These are phyloP conservation scores for Ilyonectria sp. DNA, from an alignment of 2,329 filamentous ascomycete genomes.

Conservation along the genomic window DNA sequence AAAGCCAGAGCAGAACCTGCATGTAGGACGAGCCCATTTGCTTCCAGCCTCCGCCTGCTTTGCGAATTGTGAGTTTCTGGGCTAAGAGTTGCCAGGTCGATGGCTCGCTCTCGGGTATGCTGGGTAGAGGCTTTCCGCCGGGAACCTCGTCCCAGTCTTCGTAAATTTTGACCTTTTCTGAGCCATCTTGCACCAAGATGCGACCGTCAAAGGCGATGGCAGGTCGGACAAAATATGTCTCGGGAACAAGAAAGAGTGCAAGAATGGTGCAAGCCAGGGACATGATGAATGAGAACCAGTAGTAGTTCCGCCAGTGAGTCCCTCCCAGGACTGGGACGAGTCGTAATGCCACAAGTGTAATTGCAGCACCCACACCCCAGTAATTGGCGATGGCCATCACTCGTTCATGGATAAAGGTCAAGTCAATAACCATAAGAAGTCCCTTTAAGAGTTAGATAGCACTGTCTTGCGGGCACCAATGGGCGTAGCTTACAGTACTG, in stretches of 20 bases:
- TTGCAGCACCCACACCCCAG: neutral
- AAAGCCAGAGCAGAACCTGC: constrained; percentile 10
- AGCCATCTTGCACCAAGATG: constrained; percentile 9
- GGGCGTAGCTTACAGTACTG: neutral
- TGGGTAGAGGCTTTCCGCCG: neutral
- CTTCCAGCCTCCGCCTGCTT: neutral
- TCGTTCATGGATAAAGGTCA: constrained; percentile 15
- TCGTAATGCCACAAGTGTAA: neutral
- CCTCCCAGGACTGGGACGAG: neutral
- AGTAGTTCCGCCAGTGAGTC: constrained; percentile 3
- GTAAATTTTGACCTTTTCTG: constrained; percentile 10
- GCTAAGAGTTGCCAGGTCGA: neutral
- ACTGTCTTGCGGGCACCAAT: neutral
- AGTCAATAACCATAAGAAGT: constrained; percentile 6
- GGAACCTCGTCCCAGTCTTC: constrained; percentile 10
- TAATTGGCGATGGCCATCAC: neutral
- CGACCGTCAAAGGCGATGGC: constrained; percentile 12
- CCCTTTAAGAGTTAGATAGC: neutral
- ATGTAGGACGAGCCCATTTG: neutral
- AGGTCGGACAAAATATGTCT: constrained; percentile 17
- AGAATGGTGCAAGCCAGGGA: neutral
- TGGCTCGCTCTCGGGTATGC: neutral
- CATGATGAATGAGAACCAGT: neutral
- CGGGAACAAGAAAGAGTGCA: constrained; percentile 4
- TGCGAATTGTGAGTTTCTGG: neutral